Conservation (phyloP, 2,329 filamentous ascomycete genomes). For the Fusarium torulosum region DNA sequence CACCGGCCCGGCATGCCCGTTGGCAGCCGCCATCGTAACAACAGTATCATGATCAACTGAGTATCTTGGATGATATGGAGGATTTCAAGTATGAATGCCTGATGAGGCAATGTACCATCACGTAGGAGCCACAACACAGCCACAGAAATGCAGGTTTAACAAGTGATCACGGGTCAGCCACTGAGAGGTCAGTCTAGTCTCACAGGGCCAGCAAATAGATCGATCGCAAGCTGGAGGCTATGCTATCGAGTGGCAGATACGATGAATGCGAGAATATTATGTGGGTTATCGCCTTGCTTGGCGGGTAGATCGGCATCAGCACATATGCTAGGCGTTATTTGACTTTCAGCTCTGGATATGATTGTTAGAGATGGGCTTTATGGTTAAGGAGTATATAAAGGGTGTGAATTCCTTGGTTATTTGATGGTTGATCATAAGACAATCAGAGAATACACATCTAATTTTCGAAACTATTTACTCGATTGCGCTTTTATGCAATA, state of each 20-base stretch:
- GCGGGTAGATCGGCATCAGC: conserved; percentile 12
- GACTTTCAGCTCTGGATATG: conserved; percentile 6
- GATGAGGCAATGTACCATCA: conserved; percentile 10
- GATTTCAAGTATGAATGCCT: conserved; percentile 3
- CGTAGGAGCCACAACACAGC: conserved; percentile 22
- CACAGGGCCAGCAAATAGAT: conserved; percentile 11
- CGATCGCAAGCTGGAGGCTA: neutral
- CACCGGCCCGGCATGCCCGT: neutral
- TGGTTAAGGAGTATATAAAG: conserved; percentile 27
- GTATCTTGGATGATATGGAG: neutral
- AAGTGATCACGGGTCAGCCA: neutral
- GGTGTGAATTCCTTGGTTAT: neutral
- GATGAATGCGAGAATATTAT: conserved; percentile 39
- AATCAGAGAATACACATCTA: neutral
- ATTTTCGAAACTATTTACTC: neutral
- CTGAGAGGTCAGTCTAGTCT: neutral
- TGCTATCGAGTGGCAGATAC: conserved; percentile 26
- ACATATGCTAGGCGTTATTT: neutral
- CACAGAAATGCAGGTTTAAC: conserved; percentile 9
- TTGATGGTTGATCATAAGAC: neutral
- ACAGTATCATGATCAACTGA: neutral
- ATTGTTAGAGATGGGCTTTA: conserved; percentile 3
- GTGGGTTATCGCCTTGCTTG: neutral
- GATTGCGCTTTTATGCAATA: neutral
- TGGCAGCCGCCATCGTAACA: neutral